Percentiles rank a stretch among this genome's conserved stretches.
Conservation (phyloP, 208 protist species). For the Strigomonas oncopelti region DNA sequence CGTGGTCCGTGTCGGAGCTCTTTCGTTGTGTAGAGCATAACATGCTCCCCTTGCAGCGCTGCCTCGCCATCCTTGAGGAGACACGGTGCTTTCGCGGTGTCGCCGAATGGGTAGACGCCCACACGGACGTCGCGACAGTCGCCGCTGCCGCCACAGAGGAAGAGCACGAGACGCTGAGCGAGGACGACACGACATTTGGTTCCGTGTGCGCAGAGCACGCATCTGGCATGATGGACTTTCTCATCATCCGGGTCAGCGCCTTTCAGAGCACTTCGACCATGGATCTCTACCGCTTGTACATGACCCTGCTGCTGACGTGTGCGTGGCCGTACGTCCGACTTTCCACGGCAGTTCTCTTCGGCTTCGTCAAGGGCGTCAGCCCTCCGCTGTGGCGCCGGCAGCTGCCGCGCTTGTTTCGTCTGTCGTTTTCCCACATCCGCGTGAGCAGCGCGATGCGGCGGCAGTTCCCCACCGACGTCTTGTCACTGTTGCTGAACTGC, state of each 20-base stretch:
- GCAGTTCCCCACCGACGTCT: constrained; percentile 66
- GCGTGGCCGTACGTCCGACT: constrained; percentile 81
- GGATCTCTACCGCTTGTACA: constrained; percentile 73
- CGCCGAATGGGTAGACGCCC: background rate
- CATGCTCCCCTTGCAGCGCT: background rate
- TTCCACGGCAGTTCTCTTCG: constrained; percentile 67
- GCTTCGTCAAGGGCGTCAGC: constrained; percentile 61
- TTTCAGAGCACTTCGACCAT: constrained; percentile 63
- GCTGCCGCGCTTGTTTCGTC: constrained; percentile 73
- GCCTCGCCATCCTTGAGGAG: background rate
- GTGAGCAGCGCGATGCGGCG: constrained; percentile 23
- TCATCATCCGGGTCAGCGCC: constrained; percentile 67
- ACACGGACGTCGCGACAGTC: background rate
- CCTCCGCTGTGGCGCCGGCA: constrained; percentile 50
- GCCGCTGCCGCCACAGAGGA: too few relatives aligned
- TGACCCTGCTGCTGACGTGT: constrained; percentile 65
- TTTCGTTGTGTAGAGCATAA: background rate
- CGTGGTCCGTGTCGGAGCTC: background rate
- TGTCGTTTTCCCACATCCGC: constrained; percentile 75
- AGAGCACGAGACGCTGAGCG: too few relatives aligned
- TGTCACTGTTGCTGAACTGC: constrained; percentile 74
- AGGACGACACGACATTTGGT: background rate
- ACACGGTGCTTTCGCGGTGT: background rate
- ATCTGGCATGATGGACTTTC: constrained; percentile 46
- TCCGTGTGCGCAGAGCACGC: constrained; percentile 13